Percentiles rank a stretch among this genome's conserved stretches.
phyloP scores from a whole-genome alignment of 345 rosid genomes.

The Turnera subulata region DNA sequence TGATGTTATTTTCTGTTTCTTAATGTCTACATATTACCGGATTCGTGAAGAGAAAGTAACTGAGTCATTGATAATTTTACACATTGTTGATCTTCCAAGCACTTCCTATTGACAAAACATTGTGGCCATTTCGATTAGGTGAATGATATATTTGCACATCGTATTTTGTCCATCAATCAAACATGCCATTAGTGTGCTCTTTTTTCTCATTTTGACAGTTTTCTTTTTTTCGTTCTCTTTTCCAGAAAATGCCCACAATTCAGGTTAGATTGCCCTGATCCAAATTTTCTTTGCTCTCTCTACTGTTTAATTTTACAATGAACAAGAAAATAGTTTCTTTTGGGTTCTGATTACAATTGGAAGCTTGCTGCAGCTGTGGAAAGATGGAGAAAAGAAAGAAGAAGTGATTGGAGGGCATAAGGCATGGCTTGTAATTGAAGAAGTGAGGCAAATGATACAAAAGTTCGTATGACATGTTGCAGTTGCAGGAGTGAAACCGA shows the following conservation, averaged over 20 bases:
- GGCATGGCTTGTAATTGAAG: slow-evolving; percentile 90
- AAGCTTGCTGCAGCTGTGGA: slow-evolving; percentile 52
- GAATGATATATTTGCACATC: too few species aligned
- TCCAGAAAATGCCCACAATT: slow-evolving; percentile 89
- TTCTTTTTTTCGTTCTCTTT: neutral
- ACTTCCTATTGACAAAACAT: too few species aligned
- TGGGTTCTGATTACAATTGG: too few species aligned
- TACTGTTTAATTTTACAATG: neutral
- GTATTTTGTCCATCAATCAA: too few species aligned
- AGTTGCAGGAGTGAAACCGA: neutral
- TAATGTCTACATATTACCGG: too few species aligned
- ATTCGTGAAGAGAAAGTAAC: too few species aligned
- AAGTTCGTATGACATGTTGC: slow-evolving; percentile 35
- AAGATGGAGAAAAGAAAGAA: slow-evolving; percentile 83
- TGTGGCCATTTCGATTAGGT: too few species aligned
- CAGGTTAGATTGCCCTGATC: slow-evolving; percentile 48
- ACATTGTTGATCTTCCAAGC: too few species aligned
- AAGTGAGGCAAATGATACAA: slow-evolving; percentile 71
- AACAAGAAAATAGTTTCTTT: too few species aligned
- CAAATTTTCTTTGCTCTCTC: neutral
- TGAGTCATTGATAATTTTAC: too few species aligned
- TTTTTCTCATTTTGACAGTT: neutral
- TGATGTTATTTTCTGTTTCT: neutral
- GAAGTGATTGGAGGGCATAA: slow-evolving; percentile 95
- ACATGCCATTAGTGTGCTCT: too few species aligned